These are phyloP conservation scores for Rhodomyrtus psidioides DNA, from an alignment of 441 rosid species.

Conservation along the genomic window DNA sequence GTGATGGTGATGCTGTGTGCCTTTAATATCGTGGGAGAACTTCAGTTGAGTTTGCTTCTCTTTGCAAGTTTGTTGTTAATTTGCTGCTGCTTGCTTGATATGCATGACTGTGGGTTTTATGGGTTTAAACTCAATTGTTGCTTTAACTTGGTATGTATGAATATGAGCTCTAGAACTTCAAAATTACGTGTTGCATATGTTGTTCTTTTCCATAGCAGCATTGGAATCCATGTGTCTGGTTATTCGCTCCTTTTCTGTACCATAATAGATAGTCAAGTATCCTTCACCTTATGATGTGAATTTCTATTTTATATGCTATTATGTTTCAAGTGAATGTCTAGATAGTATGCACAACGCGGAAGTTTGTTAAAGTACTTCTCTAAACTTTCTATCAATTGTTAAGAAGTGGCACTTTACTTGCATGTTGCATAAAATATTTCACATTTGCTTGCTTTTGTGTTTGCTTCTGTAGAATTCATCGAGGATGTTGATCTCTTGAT, in stretches of 20 bases:
- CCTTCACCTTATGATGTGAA: not conserved
- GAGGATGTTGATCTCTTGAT: conserved; percentile 82
- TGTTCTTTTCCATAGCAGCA: not conserved
- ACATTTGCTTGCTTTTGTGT: not conserved
- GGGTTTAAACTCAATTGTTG: not conserved
- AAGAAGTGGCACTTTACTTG: not conserved
- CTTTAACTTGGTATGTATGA: not conserved
- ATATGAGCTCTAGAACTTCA: not conserved
- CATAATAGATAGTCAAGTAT: not conserved
- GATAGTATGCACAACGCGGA: not conserved
- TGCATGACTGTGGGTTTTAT: not conserved
- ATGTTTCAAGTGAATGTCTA: not conserved
- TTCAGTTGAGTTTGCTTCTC: not conserved
- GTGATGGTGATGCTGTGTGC: not conserved
- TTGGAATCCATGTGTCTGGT: not conserved
- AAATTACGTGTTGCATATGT: not conserved
- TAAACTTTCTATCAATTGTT: not conserved
- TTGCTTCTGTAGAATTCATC: conserved; percentile 39
- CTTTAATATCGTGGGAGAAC: not conserved
- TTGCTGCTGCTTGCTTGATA: not conserved
- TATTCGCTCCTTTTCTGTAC: not conserved
- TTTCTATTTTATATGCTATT: not conserved
- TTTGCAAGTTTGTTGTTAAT: not conserved
- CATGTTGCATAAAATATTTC: not conserved
- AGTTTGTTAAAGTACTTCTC: not conserved